Evolutionary conservation across 129 eudicot genomes (phyloP).

Genomic region (Calendula officinalis): DNA sequence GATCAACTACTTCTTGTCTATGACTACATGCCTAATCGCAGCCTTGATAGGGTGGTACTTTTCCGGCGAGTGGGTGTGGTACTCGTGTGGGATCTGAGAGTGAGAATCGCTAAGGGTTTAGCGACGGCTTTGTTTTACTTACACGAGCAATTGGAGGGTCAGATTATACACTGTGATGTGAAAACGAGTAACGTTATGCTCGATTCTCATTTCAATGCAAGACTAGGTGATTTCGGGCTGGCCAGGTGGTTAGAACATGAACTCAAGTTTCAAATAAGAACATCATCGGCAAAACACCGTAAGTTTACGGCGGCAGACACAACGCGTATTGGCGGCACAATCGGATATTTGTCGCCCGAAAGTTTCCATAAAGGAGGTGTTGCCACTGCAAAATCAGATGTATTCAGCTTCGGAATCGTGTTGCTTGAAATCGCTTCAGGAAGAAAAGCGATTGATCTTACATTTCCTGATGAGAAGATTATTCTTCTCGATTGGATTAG

Average conservation of each 20-base stretch:
- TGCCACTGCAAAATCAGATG: slow-evolving; percentile 82
- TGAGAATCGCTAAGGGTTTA: slow-evolving; percentile 52
- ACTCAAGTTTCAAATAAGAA: slow-evolving; percentile 25
- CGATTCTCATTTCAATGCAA: slow-evolving; percentile 68
- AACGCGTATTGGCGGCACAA: slow-evolving; percentile 77
- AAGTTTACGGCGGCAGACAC: slow-evolving; percentile 50
- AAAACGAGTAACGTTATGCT: slow-evolving; percentile 97
- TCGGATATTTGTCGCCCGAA: slow-evolving; percentile 91
- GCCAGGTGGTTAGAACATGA: slow-evolving; percentile 94
- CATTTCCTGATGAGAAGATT: slow-evolving; percentile 71
- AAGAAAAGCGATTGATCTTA: slow-evolving; percentile 76
- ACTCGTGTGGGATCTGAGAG: slow-evolving; percentile 61
- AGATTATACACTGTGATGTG: slow-evolving; percentile 91
- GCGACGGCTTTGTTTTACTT: slow-evolving; percentile 78
- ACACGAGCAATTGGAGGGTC: slow-evolving; percentile 84
- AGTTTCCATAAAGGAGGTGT: slow-evolving; percentile 55
- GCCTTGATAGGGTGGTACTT: slow-evolving; percentile 76
- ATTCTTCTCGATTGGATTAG: slow-evolving; percentile 77
- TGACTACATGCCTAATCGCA: slow-evolving; percentile 91
- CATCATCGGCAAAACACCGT: slow-evolving; percentile 33
- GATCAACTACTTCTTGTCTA: slow-evolving; percentile 73
- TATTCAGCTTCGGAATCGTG: slow-evolving; percentile 89
- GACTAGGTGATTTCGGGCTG: slow-evolving; percentile 87
- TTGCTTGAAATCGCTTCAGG: slow-evolving; percentile 76
- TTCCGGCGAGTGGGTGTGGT: slow-evolving; percentile 34